phyloP scores from a whole-genome alignment of 495 filamentous ascomycete genomes.

The Lichina pygmaea region DNA sequence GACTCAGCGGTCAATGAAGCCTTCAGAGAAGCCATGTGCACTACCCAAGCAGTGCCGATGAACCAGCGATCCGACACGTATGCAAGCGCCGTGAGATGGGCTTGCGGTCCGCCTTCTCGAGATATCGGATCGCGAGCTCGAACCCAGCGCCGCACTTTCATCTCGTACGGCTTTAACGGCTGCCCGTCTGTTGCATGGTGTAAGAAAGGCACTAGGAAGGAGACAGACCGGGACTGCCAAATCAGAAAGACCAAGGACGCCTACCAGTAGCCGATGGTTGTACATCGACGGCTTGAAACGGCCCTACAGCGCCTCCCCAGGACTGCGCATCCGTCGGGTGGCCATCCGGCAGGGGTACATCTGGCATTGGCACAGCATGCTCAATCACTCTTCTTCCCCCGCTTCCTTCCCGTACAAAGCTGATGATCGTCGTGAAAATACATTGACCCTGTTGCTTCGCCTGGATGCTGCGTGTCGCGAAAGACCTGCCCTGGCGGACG shows the following conservation, averaged over 20 bases:
- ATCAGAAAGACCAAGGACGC: background rate
- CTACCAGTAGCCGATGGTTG: background rate
- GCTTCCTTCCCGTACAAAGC: conserved; percentile 49
- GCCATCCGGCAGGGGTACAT: conserved; percentile 9
- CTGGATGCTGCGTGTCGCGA: conserved; percentile 84
- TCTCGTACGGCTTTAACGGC: background rate
- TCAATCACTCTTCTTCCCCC: conserved; percentile 31
- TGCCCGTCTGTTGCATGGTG: conserved; percentile 28
- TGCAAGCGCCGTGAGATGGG: conserved; percentile 65
- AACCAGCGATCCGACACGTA: conserved; percentile 86
- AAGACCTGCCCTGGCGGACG: conserved; percentile 73
- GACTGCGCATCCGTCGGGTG: background rate
- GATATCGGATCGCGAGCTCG: conserved; percentile 50
- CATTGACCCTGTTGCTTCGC: conserved; percentile 65
- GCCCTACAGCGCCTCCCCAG: background rate
- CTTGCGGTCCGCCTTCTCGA: conserved; percentile 39
- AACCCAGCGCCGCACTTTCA: conserved; percentile 49
- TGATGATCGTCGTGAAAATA: conserved; percentile 87
- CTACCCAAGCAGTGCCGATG: conserved; percentile 58
- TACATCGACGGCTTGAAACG: background rate
- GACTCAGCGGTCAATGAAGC: conserved; percentile 9
- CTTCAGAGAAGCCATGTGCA: conserved; percentile 38
- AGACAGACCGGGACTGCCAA: background rate
- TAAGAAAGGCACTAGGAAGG: conserved; percentile 11
- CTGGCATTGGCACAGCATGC: conserved; percentile 33